These are phyloP conservation scores for Dipodascopsis tothii DNA, from an alignment of 805 yeast species.

Conservation along the genomic window DNA sequence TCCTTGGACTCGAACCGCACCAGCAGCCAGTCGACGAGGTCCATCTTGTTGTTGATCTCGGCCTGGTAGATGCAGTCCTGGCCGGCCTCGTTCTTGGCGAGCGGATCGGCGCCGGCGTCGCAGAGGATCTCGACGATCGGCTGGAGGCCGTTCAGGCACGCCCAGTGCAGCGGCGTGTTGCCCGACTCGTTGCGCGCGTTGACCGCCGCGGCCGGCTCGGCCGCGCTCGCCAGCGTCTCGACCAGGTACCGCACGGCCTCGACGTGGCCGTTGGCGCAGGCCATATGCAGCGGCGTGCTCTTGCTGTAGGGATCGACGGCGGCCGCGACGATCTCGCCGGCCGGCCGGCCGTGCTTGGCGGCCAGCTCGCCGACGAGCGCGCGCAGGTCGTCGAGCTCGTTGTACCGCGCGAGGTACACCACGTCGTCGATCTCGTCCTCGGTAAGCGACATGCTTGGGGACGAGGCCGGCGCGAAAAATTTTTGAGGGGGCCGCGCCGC, in stretches of 20 bases:
- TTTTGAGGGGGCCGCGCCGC: background rate
- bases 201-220: conserved; percentile 30
- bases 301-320: conserved; percentile 58
- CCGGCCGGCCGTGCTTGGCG: conserved; percentile 12
- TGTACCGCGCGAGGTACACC: conserved; percentile 76
- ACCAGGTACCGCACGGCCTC: conserved; percentile 18
- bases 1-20: conserved; percentile 60
- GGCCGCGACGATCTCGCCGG: conserved; percentile 35
- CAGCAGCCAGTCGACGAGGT: conserved; percentile 70
- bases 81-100: conserved; percentile 60
- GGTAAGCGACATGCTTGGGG: conserved; percentile 9
- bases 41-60: conserved; percentile 65
- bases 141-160: conserved; percentile 78
- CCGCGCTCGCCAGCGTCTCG: conserved; percentile 1
- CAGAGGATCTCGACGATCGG: conserved; percentile 61
- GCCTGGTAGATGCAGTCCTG: conserved; percentile 89
- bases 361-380: conserved; percentile 52
- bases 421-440: conserved; percentile 81
- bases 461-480: background rate
- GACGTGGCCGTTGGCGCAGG: conserved; percentile 86
- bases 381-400: conserved; percentile 70
- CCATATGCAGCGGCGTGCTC: conserved; percentile 86
- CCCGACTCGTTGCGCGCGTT: conserved; percentile 67
- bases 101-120: conserved; percentile 77
- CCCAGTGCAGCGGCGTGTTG: conserved; percentile 96